Base-by-base conservation (phyloP, 208 protist species). In the Acanthamoeba comandoni region DNA sequence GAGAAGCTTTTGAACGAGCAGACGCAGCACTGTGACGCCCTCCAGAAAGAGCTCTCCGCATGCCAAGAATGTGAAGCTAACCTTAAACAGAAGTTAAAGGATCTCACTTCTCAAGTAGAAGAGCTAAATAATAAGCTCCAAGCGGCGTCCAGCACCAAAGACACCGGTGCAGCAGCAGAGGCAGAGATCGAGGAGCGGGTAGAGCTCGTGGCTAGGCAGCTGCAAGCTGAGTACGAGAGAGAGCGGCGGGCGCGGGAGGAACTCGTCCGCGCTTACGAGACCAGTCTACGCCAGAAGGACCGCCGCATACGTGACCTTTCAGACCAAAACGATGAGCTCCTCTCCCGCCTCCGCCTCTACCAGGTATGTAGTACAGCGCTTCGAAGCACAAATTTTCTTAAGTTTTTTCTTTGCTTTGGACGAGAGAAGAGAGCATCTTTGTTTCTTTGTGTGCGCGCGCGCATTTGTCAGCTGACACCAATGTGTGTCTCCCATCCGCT, bases 161-260 rank as follows among this genome's bases (percentile, higher is more conserved):
- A n/a, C n/a, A n/a, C n/a, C n/a, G n/a, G 26, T 69, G 19, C 9
- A 69, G 62, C 62, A 26, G 15, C 26, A 69, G 62, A 69, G 62
- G 62, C 69, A 26, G n/a, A 39, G 69, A 35, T 8, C 15, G 53
- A 51, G 69, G 69, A 77, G 69, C 39, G 53, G 69, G 29, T 77
- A 1, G 69, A 77, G 11, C 39, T 48, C 35, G 0, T 77, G n/a
- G 2, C 48, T 51, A 48, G 39, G n/a, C 39, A 55, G 35, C 39
- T 48, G n/a, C 9, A 52, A n/a, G 53, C 53, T 31, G 39, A 77
- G 69, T 1, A 55, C 8, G 17, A 51, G 9, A 48, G 53, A 17
- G 35, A 52, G 69, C 11, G 69, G 8, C 9, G 9, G 5, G 71
- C 55, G 49, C 29, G 60, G 49, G 71, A 82, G 7, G 26, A 22